These are phyloP conservation scores for Pleurotus tuoliensis DNA, from an alignment of 768 basidiomycete species.

Conservation along the genomic window DNA sequence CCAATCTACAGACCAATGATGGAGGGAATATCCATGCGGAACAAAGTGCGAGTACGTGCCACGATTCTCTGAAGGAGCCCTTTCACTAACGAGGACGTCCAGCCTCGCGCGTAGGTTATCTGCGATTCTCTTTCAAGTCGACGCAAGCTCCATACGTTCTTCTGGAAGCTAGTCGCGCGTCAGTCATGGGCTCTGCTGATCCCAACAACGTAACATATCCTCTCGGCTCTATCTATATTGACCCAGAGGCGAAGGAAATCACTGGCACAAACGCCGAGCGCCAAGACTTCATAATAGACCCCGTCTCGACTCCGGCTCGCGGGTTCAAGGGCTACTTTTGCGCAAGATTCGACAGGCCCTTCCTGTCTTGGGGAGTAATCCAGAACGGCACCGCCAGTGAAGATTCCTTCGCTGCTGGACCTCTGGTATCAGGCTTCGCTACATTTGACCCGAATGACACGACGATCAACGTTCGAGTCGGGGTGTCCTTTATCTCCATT, in stretches of 20 bases:
- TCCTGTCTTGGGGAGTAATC: slow-evolving; percentile 44
- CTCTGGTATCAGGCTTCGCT: slow-evolving; percentile 48
- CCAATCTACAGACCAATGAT: slow-evolving; percentile 48
- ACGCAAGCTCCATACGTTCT: slow-evolving; percentile 50
- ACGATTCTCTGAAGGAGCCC: neutral
- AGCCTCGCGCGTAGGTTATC: slow-evolving; percentile 76
- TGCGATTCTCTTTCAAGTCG: slow-evolving; percentile 60
- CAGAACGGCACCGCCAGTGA: slow-evolving; percentile 36
- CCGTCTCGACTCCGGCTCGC: slow-evolving; percentile 37
- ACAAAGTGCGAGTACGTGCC: slow-evolving; percentile 55
- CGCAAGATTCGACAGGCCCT: slow-evolving; percentile 49
- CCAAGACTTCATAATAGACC: slow-evolving; percentile 68
- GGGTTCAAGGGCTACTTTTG: slow-evolving; percentile 57
- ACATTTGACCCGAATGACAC: slow-evolving; percentile 30
- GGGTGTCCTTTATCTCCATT: slow-evolving; percentile 71
- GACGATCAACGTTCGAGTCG: slow-evolving; percentile 52
- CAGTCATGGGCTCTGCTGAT: slow-evolving; percentile 50
- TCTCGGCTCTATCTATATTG: slow-evolving; percentile 45
- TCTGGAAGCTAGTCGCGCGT: slow-evolving; percentile 63
- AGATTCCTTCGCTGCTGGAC: slow-evolving; percentile 31
- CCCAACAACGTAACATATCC: slow-evolving; percentile 49
- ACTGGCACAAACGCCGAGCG: slow-evolving; percentile 64
- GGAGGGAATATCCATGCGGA: slow-evolving; percentile 53
- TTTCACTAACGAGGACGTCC: slow-evolving; percentile 1
- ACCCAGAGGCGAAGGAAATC: slow-evolving; percentile 42